phyloP scores from a whole-genome alignment of 1,139 yeast genomes.

The Taphrina deformans region DNA sequence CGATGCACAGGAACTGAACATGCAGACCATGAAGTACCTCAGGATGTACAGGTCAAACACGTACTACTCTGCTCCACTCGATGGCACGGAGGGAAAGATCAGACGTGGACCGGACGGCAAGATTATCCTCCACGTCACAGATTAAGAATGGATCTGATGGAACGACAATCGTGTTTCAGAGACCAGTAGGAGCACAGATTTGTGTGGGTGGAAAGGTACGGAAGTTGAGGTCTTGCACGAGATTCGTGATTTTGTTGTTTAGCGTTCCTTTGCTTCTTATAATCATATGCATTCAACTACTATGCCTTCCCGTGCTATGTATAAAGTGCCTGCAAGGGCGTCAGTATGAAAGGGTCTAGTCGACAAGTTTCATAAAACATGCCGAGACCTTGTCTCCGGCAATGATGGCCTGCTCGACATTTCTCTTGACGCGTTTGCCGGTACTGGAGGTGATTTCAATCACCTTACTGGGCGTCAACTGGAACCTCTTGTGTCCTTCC shows the following conservation, averaged over 20 bases:
- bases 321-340: no score
- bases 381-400: conserved; percentile 31
- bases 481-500: conserved; percentile 33
- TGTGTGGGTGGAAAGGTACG: neutral
- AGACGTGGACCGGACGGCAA: conserved; percentile 20
- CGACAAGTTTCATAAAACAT: conserved; percentile 22
- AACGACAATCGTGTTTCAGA: neutral
- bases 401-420: conserved; percentile 30
- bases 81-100: conserved; percentile 26
- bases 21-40: conserved; percentile 65
- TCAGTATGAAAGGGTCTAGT: no score
- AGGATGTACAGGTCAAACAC: conserved; percentile 39
- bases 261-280: neutral
- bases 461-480: conserved; percentile 26
- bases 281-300: neutral
- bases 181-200: neutral
- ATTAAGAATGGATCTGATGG: neutral
- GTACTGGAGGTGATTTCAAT: conserved; percentile 13
- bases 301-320: no score
- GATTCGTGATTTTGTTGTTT: neutral
- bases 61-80: conserved; percentile 20
- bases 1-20: conserved; percentile 66
- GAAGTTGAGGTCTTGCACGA: neutral
- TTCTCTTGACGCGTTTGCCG: conserved; percentile 27
- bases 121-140: conserved; percentile 25